A percentile compares a stretch with the other conserved stretches of the same genome.
These are phyloP conservation scores for Ogataea chonburiensis DNA, from an alignment of 805 yeast genomes.

Conservation along the genomic window DNA sequence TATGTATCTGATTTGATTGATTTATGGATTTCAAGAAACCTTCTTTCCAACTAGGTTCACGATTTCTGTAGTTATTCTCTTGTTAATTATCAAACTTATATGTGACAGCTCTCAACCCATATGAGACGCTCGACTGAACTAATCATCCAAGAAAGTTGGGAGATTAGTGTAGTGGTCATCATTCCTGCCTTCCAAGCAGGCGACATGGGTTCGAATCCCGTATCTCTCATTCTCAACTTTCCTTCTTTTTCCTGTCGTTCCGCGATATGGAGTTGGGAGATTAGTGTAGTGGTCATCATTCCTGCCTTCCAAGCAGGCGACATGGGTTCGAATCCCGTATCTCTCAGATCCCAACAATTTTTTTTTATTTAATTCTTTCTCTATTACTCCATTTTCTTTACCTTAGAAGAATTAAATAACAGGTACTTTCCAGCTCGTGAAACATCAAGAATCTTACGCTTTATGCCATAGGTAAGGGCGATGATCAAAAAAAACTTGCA, in stretches of 20 bases:
- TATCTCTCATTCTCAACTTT: constrained; percentile 56
- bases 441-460: too few relatives aligned
- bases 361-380: constrained; percentile 28
- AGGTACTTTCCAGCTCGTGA: too few relatives aligned
- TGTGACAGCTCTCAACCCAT: neutral
- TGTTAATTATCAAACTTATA: neutral
- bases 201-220: constrained; percentile 95
- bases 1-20: neutral
- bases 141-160: constrained; percentile 9
- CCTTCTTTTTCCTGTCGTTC: constrained; percentile 28
- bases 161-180: constrained; percentile 86
- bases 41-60: neutral
- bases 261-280: constrained; percentile 49
- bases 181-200: constrained; percentile 93
- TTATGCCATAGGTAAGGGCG: too few relatives aligned
- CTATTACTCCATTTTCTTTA: too few relatives aligned
- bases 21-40: neutral
- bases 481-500: neutral
- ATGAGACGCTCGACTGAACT: neutral
- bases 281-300: constrained; percentile 91
- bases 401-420: too few relatives aligned
- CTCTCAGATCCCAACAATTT: constrained; percentile 48
- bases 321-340: constrained; percentile 95
- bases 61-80: neutral
- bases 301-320: constrained; percentile 93